phyloP scores from a whole-genome alignment of 306 rosid species.

The Trifolium subterraneum region DNA sequence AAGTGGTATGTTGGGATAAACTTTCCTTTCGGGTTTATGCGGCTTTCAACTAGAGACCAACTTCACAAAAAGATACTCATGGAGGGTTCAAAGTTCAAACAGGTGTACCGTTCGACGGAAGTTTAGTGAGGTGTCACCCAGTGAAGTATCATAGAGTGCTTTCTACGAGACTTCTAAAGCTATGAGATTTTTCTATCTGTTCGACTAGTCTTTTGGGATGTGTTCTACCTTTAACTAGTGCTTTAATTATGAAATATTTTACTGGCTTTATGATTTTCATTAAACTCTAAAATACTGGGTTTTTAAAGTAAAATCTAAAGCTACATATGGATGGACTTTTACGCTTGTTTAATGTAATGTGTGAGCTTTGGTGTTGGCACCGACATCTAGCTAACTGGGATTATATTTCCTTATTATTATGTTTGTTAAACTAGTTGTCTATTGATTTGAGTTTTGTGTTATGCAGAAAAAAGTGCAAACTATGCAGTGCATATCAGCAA shows the following conservation, averaged over 20 bases:
- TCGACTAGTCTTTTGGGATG: not conserved
- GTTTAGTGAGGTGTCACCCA: not conserved
- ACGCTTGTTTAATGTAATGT: not conserved
- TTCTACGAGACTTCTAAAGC: not conserved
- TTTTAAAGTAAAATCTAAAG: not conserved
- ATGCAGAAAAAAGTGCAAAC: slow-evolving; percentile 35
- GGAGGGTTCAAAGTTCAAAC: not conserved
- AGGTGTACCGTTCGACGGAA: not conserved
- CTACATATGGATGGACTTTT: not conserved
- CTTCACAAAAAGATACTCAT: not conserved
- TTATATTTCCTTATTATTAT: not conserved
- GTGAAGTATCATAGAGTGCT: not conserved
- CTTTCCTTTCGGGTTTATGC: not conserved
- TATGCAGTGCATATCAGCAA: slow-evolving; percentile 73
- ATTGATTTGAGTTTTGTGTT: slow-evolving; percentile 24
- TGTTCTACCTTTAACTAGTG: too few relatives aligned
- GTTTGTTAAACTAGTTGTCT: not conserved
- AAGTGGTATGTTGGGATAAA: not conserved
- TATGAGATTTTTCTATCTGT: not conserved
- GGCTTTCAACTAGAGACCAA: not conserved
- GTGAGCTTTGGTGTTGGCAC: not conserved
- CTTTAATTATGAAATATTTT: not conserved
- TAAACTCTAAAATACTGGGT: not conserved
- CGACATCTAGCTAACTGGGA: not conserved
- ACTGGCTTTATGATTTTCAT: not conserved